These are phyloP conservation scores for Hydrangea macrophylla DNA, from an alignment of 148 eudicot species.

Conservation along the genomic window DNA sequence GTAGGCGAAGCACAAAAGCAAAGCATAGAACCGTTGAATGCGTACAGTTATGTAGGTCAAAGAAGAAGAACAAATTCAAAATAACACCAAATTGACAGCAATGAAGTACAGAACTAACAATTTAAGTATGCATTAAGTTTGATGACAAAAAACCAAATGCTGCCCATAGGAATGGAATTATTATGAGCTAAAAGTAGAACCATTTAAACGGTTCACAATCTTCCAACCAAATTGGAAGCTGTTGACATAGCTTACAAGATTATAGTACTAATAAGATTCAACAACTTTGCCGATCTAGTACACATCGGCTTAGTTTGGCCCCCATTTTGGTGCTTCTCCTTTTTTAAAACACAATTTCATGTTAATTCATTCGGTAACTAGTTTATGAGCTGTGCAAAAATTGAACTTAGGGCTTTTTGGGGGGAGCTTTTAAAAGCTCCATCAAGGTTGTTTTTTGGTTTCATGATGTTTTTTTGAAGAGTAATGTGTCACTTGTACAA, in stretches of 20 bases:
- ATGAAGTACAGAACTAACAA: too few relatives aligned
- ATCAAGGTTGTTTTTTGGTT: too few relatives aligned
- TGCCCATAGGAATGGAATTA: neutral
- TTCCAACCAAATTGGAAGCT: neutral
- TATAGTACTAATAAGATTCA: neutral
- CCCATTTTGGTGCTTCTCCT: too few relatives aligned
- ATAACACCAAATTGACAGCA: neutral
- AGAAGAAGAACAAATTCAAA: neutral
- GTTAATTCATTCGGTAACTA: too few relatives aligned
- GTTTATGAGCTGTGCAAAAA: too few relatives aligned
- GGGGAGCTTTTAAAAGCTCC: too few relatives aligned
- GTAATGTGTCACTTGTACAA: too few relatives aligned
- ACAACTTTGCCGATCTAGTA: neutral
- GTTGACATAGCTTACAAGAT: neutral
- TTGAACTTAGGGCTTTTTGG: too few relatives aligned
- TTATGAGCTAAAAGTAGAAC: neutral
- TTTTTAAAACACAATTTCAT: too few relatives aligned
- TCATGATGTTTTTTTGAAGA: too few relatives aligned
- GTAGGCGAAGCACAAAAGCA: slow-evolving; percentile 1
- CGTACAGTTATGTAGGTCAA: neutral
- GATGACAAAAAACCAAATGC: neutral
- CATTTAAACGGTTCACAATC: neutral
- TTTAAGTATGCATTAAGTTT: neutral
- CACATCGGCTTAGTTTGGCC: too few relatives aligned
- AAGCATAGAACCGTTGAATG: neutral